Base-by-base conservation (phyloP, 2,329 filamentous ascomycete species). In the Sclerotinia sclerotiorum region DNA sequence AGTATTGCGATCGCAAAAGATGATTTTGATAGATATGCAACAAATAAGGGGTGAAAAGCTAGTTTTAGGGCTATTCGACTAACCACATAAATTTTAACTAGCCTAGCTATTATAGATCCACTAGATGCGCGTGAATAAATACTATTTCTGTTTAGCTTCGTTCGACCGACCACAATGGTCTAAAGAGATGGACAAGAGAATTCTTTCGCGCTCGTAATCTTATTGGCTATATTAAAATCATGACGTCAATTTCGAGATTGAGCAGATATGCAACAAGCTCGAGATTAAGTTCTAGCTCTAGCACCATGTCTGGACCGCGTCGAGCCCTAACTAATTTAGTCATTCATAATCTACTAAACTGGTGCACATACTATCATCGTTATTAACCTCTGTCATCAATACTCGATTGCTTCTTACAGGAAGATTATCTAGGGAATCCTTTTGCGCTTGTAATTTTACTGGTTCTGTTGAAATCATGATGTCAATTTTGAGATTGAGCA, bases 161-260 rank as follows among this genome's bases (percentile, higher is more conserved):
- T 0, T 8, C 7, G 2, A 1, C 17, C 7, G 2, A 1, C 17
- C 21, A 21, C 0, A 11, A 4, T 3, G 17, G 27, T 5, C 39
- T 42, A 21, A 11, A 3, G 6, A 54, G 3, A 21, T 32, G 8
- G 8, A 2, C 0, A 11, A 0, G 3, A 54, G 24, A 21, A 19
- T 32, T 35, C 13, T 21, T 24, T 42, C 10, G 55, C 13, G 6
- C 11, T 42, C 21, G 6, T 4, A 5, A 42, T 42, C 0, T 11
- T 42, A 42, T 17, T 57, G 32, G 21, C 5, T 39, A 32, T 15
- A 2, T n/a, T 7, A 3, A 1, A 5, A 4, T 15, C 0, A 24
- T 24, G 8, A 56, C 11, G 54, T 56, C 54, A 39, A 56, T 17
- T 56, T 56, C 5, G 5, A 56, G 21, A 56, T 56, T 5, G 32